Conservation (phyloP, 441 rosid genomes). For the Syzygium syzygioides region DNA sequence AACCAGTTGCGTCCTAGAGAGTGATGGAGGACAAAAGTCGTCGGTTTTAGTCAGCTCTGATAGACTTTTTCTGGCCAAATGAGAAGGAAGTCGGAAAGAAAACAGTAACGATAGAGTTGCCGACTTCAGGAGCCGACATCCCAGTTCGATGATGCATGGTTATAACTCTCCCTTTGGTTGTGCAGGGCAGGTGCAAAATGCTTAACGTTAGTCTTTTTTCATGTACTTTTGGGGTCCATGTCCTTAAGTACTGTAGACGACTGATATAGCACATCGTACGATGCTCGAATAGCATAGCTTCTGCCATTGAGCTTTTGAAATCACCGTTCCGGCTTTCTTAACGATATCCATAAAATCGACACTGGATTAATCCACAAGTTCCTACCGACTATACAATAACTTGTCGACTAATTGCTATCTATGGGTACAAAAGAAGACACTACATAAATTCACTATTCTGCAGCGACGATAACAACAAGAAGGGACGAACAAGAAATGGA, state of each 20-base stretch:
- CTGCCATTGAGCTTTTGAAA: background rate
- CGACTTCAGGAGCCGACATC: background rate
- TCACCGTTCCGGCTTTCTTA: background rate
- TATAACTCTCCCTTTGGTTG: background rate
- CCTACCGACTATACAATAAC: background rate
- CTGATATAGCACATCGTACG: background rate
- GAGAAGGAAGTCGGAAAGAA: background rate
- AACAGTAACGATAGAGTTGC: background rate
- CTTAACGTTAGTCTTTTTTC: background rate
- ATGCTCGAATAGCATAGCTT: background rate
- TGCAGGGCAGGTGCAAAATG: background rate
- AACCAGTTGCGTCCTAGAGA: background rate
- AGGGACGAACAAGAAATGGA: background rate
- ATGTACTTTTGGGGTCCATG: background rate
- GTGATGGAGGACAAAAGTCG: background rate
- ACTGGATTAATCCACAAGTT: background rate
- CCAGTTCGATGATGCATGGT: background rate
- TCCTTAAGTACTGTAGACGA: background rate
- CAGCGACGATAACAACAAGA: background rate
- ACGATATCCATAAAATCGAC: background rate
- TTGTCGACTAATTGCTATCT: background rate
- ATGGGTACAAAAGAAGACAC: background rate
- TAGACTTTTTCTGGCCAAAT: background rate
- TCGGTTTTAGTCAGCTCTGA: background rate
- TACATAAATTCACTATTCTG: background rate